Conservation (phyloP, 2,329 filamentous ascomycete genomes). For the Colletotrichum coccodes region DNA sequence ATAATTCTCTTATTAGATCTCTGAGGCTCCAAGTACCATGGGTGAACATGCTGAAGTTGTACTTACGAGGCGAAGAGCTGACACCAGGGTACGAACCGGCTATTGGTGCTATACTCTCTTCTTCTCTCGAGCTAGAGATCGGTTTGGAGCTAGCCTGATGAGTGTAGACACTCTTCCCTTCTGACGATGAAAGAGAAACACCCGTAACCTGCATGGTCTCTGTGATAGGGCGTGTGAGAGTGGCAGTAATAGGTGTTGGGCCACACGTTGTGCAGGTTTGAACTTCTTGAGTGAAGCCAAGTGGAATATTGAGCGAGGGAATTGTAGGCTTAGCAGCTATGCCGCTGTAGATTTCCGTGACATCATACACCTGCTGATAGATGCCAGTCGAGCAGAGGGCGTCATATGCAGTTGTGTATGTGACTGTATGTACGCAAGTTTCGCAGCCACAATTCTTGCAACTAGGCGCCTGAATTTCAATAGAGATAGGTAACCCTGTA, state of each 20-base stretch:
- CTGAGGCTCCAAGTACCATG: neutral
- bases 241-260: neutral
- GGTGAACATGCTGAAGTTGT: neutral
- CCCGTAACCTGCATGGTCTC: neutral
- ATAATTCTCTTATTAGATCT: neutral
- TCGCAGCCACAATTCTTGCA: neutral
- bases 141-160: neutral
- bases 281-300: neutral
- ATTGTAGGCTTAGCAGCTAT: neutral
- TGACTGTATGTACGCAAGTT: neutral
- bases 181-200: neutral
- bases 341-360: neutral
- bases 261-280: neutral
- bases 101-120: no score
- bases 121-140: no score
- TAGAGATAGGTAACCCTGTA: neutral
- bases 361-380: neutral
- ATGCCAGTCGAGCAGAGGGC: neutral
- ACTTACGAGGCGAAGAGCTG: neutral
- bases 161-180: neutral
- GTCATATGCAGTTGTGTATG: neutral
- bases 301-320: neutral
- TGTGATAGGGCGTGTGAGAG: neutral
- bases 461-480: neutral
- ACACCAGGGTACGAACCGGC: neutral